Base-by-base conservation (phyloP, 257 asterid genomes). In the Petunia axillaris region DNA sequence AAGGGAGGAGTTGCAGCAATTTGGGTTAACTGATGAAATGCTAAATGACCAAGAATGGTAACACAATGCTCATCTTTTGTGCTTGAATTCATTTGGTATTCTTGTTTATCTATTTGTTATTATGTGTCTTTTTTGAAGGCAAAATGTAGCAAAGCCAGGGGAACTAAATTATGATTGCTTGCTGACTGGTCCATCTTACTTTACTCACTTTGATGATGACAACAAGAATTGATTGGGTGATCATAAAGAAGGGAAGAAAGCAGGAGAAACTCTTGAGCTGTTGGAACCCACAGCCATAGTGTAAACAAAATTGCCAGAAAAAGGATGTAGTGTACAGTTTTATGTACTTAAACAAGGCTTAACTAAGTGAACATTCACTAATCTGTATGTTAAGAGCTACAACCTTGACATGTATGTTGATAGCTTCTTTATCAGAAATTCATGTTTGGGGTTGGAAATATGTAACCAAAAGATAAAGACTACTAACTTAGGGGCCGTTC, bases 21-120 rank as follows among this genome's bases (percentile, higher is more conserved):
- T 89, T 64, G 97, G 97, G 10, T 74, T 91, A 41, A 90, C 97
- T 57, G 88, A 90, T 53, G 89, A 88, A 54, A 93, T 93, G 97
- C 76, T 93, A 71, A 83, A 79, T 15, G 97, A 93, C 64, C 97
- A 93, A 82, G 91, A 91, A 89, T 93, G 97, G 97, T 92, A 84
- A 63, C 43, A 40, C 9, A 4, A 1, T 39, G 8, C 15, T 40
- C 38, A 8, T 14, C n/a, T 16, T 39, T 43, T 14, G 13, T 44
- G 15, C 44, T 77, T 50, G 35, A 9, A 40, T 0, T 68, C 43
- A 67, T 5, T n/a, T 77, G 14, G 40, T n/a, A 4, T 7, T 57
- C 11, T 67, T n/a, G 14, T 48, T 46, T 44, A 8, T 39, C 7
- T 16, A 48, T 2, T n/a, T 64, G 25, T 48, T 3, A 44, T 5